Evolutionary conservation across 2,329 filamentous ascomycete species (phyloP).

Genomic region (Stagonosporopsis tanaceti): DNA sequence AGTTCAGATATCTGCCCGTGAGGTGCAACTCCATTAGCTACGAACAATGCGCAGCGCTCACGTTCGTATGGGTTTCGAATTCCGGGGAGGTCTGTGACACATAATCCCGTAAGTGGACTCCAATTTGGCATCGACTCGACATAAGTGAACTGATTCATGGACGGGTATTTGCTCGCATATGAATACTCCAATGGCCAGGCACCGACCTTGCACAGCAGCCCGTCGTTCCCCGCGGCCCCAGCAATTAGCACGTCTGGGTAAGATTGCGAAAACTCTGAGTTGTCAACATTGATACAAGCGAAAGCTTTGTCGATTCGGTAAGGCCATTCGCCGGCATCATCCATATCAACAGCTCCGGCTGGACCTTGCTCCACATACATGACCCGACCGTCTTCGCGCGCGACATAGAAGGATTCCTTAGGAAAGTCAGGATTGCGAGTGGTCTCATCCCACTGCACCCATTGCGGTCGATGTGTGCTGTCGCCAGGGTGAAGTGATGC

Average conservation of each 20-base stretch:
- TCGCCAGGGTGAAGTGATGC: conserved; percentile 55
- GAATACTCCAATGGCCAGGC: conserved; percentile 50
- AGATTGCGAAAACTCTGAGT: conserved; percentile 57
- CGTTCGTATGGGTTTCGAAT: conserved; percentile 30
- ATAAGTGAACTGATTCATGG: conserved; percentile 52
- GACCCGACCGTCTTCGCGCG: conserved; percentile 85
- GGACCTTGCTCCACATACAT: conserved; percentile 72
- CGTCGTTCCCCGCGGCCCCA: conserved; percentile 79
- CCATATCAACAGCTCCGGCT: conserved; percentile 45
- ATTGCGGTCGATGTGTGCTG: conserved; percentile 63
- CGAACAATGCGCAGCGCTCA: conserved; percentile 42
- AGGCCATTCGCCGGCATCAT: conserved; percentile 64
- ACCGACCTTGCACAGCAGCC: conserved; percentile 76
- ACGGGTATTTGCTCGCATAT: conserved; percentile 63
- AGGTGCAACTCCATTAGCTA: conserved; percentile 55
- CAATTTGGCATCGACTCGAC: conserved; percentile 71
- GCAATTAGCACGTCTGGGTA: conserved; percentile 81
- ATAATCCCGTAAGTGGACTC: conserved; percentile 61
- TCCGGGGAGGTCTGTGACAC: conserved; percentile 40
- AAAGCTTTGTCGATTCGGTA: conserved; percentile 85
- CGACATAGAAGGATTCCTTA: conserved; percentile 84
- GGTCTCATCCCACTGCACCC: conserved; percentile 86
- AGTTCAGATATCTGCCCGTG: conserved; percentile 56
- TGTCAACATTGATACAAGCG: conserved; percentile 67
- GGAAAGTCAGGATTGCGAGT: conserved; percentile 65